phyloP scores from a whole-genome alignment of 352 stramenopile genomes.

The Phytopythium chamaehyphon region DNA sequence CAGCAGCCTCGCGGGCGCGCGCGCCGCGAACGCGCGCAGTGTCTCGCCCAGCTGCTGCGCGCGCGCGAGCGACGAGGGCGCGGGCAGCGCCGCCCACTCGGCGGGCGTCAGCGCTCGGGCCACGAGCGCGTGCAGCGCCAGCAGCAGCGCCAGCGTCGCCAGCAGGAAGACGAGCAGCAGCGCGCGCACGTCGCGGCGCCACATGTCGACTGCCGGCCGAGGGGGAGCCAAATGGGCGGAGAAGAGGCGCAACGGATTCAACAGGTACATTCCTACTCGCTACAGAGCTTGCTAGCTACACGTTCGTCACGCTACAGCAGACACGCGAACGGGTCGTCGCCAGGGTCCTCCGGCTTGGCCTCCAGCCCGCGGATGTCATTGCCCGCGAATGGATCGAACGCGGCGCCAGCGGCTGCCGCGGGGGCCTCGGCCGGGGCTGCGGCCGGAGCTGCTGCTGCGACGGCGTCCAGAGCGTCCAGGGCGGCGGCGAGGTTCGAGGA shows the following conservation, averaged over 20 bases:
- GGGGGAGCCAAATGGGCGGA: background rate
- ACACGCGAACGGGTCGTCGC: constrained; percentile 63
- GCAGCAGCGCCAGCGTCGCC: constrained; percentile 27
- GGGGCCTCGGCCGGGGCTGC: background rate
- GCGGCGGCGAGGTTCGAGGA: no score
- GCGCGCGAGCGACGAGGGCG: constrained; percentile 56
- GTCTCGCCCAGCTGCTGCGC: constrained; percentile 64
- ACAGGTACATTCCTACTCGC: constrained; percentile 10
- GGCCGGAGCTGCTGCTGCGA: background rate
- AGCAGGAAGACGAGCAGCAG: constrained; percentile 38
- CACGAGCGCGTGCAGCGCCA: constrained; percentile 53
- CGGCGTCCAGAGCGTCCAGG: no score
- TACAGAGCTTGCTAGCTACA: no score
- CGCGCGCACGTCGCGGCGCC: constrained; percentile 48
- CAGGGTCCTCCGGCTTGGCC: constrained; percentile 32
- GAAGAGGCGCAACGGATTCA: constrained; percentile 1
- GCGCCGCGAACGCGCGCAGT: constrained; percentile 48
- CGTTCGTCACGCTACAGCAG: constrained; percentile 29
- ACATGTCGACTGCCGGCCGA: constrained; percentile 5
- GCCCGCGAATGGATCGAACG: constrained; percentile 53
- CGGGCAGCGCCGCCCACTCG: constrained; percentile 48
- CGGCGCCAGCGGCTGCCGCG: background rate
- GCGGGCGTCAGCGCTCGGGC: constrained; percentile 40
- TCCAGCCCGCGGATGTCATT: constrained; percentile 64
- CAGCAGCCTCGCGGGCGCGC: constrained; percentile 34